Evolutionary conservation across 345 rosid species (phyloP).

Genomic region (Gossypium stocksii): DNA sequence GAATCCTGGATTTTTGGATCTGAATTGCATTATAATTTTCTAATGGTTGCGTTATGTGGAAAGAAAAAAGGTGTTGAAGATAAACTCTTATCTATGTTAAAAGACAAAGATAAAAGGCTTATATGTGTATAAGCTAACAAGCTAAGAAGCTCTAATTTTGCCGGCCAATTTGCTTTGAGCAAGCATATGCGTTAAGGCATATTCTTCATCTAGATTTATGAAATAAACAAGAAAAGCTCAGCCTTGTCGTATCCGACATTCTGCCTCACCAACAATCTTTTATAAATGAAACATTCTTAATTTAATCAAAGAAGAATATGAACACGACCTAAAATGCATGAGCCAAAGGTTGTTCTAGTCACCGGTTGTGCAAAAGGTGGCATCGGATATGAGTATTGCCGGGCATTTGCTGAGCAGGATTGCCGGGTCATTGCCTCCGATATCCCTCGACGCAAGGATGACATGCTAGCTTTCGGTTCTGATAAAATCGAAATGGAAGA

Average conservation of each 20-base stretch:
- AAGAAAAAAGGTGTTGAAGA: too few relatives aligned
- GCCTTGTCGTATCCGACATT: constrained; percentile 2
- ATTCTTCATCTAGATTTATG: neutral
- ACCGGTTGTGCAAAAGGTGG: constrained; percentile 70
- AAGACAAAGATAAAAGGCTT: neutral
- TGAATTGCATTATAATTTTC: too few relatives aligned
- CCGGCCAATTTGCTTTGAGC: constrained; percentile 19
- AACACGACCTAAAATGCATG: constrained; percentile 20
- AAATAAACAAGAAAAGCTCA: constrained; percentile 10
- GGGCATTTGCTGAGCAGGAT: constrained; percentile 48
- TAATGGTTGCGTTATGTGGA: too few relatives aligned
- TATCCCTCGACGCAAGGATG: constrained; percentile 34
- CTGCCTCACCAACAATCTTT: neutral
- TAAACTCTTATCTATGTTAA: too few relatives aligned
- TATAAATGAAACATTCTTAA: neutral
- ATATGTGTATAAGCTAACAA: neutral
- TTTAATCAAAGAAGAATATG: neutral
- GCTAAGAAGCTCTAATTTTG: constrained; percentile 4
- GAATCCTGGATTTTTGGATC: too few relatives aligned
- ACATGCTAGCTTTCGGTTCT: constrained; percentile 34
- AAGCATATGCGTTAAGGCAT: constrained; percentile 32
- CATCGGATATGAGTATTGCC: constrained; percentile 63
- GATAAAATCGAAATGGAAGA: constrained; percentile 29
- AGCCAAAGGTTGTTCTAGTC: constrained; percentile 47
- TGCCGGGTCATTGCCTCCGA: constrained; percentile 30